Evolutionary conservation across 2,329 filamentous ascomycete species (phyloP).

Genomic region (Fusarium burgessii): DNA sequence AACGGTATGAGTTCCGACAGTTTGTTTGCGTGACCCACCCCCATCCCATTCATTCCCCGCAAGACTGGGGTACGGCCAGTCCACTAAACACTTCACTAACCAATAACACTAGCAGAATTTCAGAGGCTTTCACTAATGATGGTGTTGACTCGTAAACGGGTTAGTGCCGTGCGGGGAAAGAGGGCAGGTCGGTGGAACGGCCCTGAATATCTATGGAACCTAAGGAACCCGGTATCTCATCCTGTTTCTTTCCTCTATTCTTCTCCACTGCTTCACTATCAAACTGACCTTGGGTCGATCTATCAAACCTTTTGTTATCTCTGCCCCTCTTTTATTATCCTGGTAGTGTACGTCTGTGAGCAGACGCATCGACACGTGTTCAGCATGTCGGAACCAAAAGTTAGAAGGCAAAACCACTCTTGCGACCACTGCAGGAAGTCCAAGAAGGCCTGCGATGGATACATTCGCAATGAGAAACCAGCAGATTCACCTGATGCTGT

Average conservation of each 20-base stretch:
- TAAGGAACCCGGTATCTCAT: background rate
- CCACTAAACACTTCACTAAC: background rate
- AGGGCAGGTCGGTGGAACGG: background rate
- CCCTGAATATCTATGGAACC: background rate
- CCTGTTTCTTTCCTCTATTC: slow-evolving; percentile 4
- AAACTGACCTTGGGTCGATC: background rate
- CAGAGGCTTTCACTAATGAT: background rate
- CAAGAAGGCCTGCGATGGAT: background rate
- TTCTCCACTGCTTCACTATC: background rate
- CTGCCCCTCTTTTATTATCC: background rate
- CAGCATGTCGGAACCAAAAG: background rate
- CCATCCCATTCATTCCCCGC: slow-evolving; percentile 1
- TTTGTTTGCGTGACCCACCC: slow-evolving; percentile 1
- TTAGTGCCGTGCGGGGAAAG: slow-evolving; percentile 3
- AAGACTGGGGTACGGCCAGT: background rate
- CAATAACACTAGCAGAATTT: background rate
- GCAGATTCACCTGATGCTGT: background rate
- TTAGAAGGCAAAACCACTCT: background rate
- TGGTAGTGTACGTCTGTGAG: background rate
- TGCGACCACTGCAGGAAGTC: background rate
- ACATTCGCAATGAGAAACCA: background rate
- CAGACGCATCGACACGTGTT: background rate
- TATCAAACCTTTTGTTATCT: background rate
- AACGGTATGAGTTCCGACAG: background rate
- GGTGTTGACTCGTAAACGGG: background rate